These are phyloP conservation scores for Aspergillus cejpii DNA, from an alignment of 2,329 filamentous ascomycete genomes.

Conservation along the genomic window DNA sequence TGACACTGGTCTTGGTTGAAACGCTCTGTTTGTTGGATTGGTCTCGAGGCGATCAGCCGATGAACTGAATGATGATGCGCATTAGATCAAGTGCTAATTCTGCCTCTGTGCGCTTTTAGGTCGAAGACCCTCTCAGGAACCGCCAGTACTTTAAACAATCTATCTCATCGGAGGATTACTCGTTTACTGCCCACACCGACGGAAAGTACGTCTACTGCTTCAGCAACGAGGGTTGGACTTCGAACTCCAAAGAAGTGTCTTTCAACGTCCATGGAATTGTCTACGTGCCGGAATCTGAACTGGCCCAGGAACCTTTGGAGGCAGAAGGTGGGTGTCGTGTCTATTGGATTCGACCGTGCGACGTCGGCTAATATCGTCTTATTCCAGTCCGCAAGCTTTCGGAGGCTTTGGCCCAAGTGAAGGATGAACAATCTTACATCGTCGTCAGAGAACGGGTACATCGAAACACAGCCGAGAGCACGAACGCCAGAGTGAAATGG, in stretches of 20 bases:
- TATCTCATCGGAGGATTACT: slow-evolving; percentile 85
- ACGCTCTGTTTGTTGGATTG: neutral
- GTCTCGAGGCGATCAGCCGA: neutral
- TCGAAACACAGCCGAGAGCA: slow-evolving; percentile 97
- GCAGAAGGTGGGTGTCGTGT: slow-evolving; percentile 59
- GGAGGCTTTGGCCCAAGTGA: slow-evolving; percentile 82
- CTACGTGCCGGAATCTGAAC: slow-evolving; percentile 85
- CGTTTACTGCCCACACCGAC: slow-evolving; percentile 76
- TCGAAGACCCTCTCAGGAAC: slow-evolving; percentile 68
- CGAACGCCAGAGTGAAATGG: slow-evolving; percentile 96
- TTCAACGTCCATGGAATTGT: slow-evolving; percentile 99
- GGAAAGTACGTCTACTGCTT: slow-evolving; percentile 97
- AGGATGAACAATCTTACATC: slow-evolving; percentile 97
- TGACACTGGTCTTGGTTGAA: slow-evolving; percentile 4
- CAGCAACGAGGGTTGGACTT: slow-evolving; percentile 97
- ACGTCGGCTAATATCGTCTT: slow-evolving; percentile 1
- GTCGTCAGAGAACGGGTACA: slow-evolving; percentile 91
- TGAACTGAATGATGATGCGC: neutral
- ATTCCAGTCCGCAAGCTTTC: slow-evolving; percentile 68
- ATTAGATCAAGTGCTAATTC: slow-evolving; percentile 10
- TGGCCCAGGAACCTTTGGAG: slow-evolving; percentile 80
- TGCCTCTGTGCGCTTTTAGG: slow-evolving; percentile 42
- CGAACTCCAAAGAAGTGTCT: slow-evolving; percentile 92
- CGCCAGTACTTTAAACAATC: slow-evolving; percentile 74
- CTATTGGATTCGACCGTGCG: neutral